phyloP scores from a whole-genome alignment of 2,329 filamentous ascomycete genomes.

The Exserohilum turcica region DNA sequence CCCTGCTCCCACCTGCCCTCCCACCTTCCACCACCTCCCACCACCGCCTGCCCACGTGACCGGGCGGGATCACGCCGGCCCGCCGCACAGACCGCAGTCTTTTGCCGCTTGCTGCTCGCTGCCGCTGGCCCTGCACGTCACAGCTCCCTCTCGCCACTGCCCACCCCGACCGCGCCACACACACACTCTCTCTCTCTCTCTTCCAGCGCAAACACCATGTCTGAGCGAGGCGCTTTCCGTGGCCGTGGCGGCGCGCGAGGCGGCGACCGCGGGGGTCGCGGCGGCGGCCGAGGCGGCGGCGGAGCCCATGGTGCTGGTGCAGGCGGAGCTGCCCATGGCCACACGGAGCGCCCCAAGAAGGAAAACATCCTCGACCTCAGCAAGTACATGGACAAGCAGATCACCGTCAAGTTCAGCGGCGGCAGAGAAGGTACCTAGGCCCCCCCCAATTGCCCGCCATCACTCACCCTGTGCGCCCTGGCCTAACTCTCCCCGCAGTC shows the following conservation, averaged over 20 bases:
- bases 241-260: slow-evolving; percentile 45
- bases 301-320: slow-evolving; percentile 51
- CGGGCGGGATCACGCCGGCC: background rate
- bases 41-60: slow-evolving; percentile 15
- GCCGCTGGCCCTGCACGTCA: slow-evolving; percentile 28
- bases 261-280: slow-evolving; percentile 49
- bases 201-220: slow-evolving; percentile 50
- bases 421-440: slow-evolving; percentile 81
- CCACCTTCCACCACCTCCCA: slow-evolving; percentile 12
- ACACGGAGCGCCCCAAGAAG: slow-evolving; percentile 82
- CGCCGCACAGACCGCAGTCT: slow-evolving; percentile 13
- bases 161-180: slow-evolving; percentile 15
- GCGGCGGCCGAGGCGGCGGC: slow-evolving; percentile 49
- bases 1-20: no score
- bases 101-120: slow-evolving; percentile 8
- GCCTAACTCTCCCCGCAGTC: slow-evolving; percentile 59
- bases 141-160: slow-evolving; percentile 8
- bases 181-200: no score
- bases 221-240: slow-evolving; percentile 60
- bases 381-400: slow-evolving; percentile 97
- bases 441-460: background rate
- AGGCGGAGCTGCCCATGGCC: slow-evolving; percentile 40
- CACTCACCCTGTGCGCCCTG: background rate
- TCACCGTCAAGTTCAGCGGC: slow-evolving; percentile 95
- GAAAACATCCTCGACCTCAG: slow-evolving; percentile 95